Evolutionary conservation across 192 early-diverging fungal species (phyloP).

Genomic region (Gaertneriomyces semiglobifer): DNA sequence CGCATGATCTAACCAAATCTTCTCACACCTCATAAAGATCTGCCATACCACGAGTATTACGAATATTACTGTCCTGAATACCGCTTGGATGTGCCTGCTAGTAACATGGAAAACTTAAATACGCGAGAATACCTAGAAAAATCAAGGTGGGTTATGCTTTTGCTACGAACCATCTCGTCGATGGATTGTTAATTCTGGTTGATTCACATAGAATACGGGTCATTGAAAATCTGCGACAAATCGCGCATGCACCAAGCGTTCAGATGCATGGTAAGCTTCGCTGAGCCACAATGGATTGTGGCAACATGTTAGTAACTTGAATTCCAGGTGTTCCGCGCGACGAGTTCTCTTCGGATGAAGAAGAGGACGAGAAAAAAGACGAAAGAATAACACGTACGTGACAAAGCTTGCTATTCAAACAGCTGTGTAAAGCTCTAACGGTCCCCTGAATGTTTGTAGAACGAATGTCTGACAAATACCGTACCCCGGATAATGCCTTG

Average conservation of each 20-base stretch:
- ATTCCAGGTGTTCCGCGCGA: slow-evolving; percentile 69
- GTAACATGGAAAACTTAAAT: slow-evolving; percentile 88
- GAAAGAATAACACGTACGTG: slow-evolving; percentile 61
- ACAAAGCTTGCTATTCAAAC: background rate
- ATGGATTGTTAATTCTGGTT: background rate
- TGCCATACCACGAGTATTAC: slow-evolving; percentile 68
- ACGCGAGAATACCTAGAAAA: slow-evolving; percentile 79
- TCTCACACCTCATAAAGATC: slow-evolving; percentile 18
- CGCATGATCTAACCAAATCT: background rate
- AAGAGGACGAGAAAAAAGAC: slow-evolving; percentile 59
- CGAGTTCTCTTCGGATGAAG: slow-evolving; percentile 66
- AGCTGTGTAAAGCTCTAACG: background rate
- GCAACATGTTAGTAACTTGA: background rate
- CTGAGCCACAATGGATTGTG: slow-evolving; percentile 1
- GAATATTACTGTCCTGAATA: slow-evolving; percentile 60
- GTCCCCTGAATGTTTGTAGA: slow-evolving; percentile 37
- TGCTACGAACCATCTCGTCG: background rate
- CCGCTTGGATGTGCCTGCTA: slow-evolving; percentile 64
- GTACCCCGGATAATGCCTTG: slow-evolving; percentile 72
- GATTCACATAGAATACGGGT: slow-evolving; percentile 43
- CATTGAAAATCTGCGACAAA: slow-evolving; percentile 81
- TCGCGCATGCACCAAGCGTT: slow-evolving; percentile 90
- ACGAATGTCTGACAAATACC: slow-evolving; percentile 59
- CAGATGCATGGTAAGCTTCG: slow-evolving; percentile 71
- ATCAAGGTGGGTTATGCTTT: slow-evolving; percentile 52